These are phyloP conservation scores for Solanum paucissectum DNA, from an alignment of 257 asterid genomes.

Conservation along the genomic window DNA sequence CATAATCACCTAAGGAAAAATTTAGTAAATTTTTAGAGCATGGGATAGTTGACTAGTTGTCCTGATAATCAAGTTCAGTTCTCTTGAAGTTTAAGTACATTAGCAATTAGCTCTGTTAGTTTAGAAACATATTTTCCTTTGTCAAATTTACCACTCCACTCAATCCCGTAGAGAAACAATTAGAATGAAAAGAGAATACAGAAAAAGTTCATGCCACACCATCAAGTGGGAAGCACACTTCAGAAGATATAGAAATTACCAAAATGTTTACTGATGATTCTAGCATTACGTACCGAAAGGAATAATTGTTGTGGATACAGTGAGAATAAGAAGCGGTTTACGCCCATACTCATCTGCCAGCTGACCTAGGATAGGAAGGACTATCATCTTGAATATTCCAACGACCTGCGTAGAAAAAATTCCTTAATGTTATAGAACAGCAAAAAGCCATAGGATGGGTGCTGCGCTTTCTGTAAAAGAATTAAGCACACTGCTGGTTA, in stretches of 20 bases:
- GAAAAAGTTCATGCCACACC: neutral
- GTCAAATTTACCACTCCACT: neutral
- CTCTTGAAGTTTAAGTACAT: neutral
- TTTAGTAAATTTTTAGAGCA: neutral
- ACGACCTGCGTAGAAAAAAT: conserved; percentile 41
- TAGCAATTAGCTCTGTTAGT: neutral
- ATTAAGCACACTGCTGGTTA: neutral
- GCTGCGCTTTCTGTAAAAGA: neutral
- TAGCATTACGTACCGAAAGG: conserved; percentile 51
- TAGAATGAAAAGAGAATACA: neutral
- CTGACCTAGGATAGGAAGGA: conserved; percentile 82
- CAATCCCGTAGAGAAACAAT: neutral
- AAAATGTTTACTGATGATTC: neutral
- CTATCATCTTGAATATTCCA: conserved; percentile 83
- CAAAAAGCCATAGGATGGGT: neutral
- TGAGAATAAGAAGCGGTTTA: conserved; percentile 78
- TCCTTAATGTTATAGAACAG: neutral
- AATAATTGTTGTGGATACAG: conserved; percentile 60
- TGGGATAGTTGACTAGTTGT: neutral
- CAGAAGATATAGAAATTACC: neutral
- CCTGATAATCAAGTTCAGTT: neutral
- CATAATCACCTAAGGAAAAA: neutral
- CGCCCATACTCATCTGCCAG: conserved; percentile 91
- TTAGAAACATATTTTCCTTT: neutral
- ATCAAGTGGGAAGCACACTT: neutral